Evolutionary conservation across 2,329 filamentous ascomycete species (phyloP).

Genomic region (Fusarium nygamai): DNA sequence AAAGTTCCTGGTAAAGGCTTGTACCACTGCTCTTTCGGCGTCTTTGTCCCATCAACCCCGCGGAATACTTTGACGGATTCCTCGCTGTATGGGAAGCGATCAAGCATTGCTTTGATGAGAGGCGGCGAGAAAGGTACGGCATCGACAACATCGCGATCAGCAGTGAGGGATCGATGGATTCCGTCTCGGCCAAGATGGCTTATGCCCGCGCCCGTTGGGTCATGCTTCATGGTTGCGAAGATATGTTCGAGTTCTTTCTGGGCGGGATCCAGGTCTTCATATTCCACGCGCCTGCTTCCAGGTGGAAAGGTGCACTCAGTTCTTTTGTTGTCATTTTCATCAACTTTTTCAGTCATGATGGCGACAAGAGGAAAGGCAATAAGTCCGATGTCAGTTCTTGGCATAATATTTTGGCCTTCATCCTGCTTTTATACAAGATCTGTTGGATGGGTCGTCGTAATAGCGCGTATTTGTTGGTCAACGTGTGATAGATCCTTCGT

Average conservation of each 20-base stretch:
- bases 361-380: rapidly evolving
- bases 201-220: conserved; percentile 6
- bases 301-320: neutral
- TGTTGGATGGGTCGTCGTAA: neutral
- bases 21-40: neutral
- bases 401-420: too few relatives aligned
- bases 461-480: neutral
- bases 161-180: conserved; percentile 25
- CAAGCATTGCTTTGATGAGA: conserved; percentile 28
- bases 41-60: conserved; percentile 47
- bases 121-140: conserved; percentile 9
- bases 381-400: neutral
- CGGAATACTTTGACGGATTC: conserved; percentile 2
- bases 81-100: conserved; percentile 13
- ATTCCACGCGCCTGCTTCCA: neutral
- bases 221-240: neutral
- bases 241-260: neutral
- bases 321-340: neutral
- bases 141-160: conserved; percentile 27
- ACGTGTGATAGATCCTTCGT: neutral
- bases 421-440: neutral
- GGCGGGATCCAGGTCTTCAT: neutral
- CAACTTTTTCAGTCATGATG: neutral
- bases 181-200: conserved; percentile 22
- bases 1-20: neutral